Percentiles rank a stretch among this genome's conserved stretches.
Evolutionary conservation across 2,329 filamentous ascomycete species (phyloP).

Genomic region (Capronia americana): DNA sequence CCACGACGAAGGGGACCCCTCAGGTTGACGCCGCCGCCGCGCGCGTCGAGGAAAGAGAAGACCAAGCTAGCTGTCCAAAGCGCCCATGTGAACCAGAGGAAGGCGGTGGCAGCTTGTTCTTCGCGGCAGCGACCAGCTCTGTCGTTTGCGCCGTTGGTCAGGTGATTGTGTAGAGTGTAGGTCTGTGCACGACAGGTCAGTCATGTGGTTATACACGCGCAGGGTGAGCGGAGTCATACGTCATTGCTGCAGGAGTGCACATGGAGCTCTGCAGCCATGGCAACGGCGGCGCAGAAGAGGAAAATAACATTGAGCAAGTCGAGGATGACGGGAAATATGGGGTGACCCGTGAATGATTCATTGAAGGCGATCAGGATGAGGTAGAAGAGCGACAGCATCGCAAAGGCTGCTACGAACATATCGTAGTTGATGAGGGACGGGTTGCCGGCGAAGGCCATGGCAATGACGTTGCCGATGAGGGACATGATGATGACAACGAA

Average conservation of each 20-base stretch:
- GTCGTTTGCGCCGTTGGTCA: slow-evolving; percentile 52
- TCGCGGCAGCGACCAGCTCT: slow-evolving; percentile 56
- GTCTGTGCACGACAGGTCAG: slow-evolving; percentile 39
- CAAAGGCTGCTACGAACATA: slow-evolving; percentile 57
- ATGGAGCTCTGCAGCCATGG: slow-evolving; percentile 54
- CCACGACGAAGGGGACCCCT: slow-evolving; percentile 46
- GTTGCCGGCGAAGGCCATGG: slow-evolving; percentile 58
- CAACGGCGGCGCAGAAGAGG: slow-evolving; percentile 56
- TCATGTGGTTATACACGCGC: slow-evolving; percentile 15
- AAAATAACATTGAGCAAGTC: slow-evolving; percentile 58
- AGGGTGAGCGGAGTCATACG: slow-evolving; percentile 45
- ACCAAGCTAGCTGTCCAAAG: slow-evolving; percentile 51
- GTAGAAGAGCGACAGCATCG: slow-evolving; percentile 57
- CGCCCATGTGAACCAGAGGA: slow-evolving; percentile 59
- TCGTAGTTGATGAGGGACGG: slow-evolving; percentile 63
- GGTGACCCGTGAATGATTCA: slow-evolving; percentile 49
- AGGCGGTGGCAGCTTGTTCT: slow-evolving; percentile 57
- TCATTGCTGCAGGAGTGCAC: slow-evolving; percentile 54
- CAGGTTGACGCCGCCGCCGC: slow-evolving; percentile 45
- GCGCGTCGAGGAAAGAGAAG: slow-evolving; percentile 48
- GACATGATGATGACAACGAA: slow-evolving; percentile 67
- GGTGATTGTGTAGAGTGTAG: slow-evolving; percentile 52
- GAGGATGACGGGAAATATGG: slow-evolving; percentile 52
- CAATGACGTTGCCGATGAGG: slow-evolving; percentile 68
- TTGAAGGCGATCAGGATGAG: slow-evolving; percentile 53